Evolutionary conservation across 2,329 filamentous ascomycete genomes (phyloP).

Genomic region (Proliferodiscus dingleyae): DNA sequence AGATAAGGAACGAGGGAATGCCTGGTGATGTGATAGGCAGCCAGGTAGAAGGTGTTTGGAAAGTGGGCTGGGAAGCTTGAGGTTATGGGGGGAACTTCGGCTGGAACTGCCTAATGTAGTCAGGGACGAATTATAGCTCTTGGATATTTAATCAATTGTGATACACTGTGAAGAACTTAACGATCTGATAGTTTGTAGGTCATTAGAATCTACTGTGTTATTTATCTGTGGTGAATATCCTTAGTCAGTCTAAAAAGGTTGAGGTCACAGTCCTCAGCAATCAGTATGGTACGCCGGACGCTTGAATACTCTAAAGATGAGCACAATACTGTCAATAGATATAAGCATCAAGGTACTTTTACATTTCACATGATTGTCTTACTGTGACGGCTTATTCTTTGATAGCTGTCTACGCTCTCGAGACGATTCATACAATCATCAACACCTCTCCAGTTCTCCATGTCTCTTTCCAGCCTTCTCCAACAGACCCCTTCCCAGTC

Average conservation of each 20-base stretch:
- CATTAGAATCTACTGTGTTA: too few relatives aligned
- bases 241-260: neutral
- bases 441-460: conserved; percentile 71
- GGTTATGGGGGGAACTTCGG: neutral
- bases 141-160: neutral
- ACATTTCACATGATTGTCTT: neutral
- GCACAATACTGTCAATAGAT: conserved; percentile 26
- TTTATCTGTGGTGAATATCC: too few relatives aligned
- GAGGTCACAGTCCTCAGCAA: neutral
- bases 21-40: neutral
- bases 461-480: conserved; percentile 63
- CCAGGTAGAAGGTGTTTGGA: too few relatives aligned
- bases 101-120: neutral
- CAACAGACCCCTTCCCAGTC: conserved; percentile 58
- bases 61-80: neutral
- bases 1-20: conserved; percentile 1
- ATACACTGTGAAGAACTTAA: neutral
- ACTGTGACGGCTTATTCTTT: neutral
- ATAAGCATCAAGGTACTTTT: conserved; percentile 26
- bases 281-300: conserved; percentile 20
- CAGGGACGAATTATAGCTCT: neutral
- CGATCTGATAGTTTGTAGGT: too few relatives aligned
- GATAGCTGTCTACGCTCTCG: conserved; percentile 33
- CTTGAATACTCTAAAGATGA: conserved; percentile 24
- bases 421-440: conserved; percentile 70